Percentiles rank a stretch among this genome's conserved stretches.
These are phyloP conservation scores for Boletellus ananas DNA, from an alignment of 768 basidiomycete genomes.

Conservation along the genomic window DNA sequence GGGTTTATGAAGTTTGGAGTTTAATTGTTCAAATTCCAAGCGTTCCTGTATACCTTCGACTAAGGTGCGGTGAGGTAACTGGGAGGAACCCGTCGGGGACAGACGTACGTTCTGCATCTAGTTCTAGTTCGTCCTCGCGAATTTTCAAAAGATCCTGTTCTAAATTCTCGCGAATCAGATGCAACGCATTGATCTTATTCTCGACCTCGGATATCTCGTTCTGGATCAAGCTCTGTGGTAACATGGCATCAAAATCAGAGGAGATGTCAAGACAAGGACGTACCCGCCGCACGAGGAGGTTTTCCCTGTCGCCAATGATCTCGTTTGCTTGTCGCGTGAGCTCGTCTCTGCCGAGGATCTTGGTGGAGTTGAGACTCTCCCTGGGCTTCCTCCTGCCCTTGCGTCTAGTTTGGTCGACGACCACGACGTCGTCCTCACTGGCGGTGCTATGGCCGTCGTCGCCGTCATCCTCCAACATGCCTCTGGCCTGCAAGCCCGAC, in stretches of 20 bases:
- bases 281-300: conserved; percentile 84
- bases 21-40: conserved; percentile 62
- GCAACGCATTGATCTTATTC: conserved; percentile 82
- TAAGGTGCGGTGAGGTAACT: conserved; percentile 29
- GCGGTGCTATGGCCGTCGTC: conserved; percentile 57
- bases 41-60: conserved; percentile 90
- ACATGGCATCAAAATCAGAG: conserved; percentile 4
- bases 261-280: conserved; percentile 7
- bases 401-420: conserved; percentile 40
- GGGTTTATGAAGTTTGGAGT: conserved; percentile 26
- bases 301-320: conserved; percentile 88
- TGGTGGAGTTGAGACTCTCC: conserved; percentile 64
- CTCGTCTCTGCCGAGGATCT: conserved; percentile 79
- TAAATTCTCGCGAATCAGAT: conserved; percentile 73
- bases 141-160: conserved; percentile 80
- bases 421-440: conserved; percentile 75
- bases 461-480: conserved; percentile 52
- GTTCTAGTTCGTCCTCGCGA: conserved; percentile 92
- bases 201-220: conserved; percentile 88
- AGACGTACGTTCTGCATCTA: conserved; percentile 90
- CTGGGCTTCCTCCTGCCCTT: conserved; percentile 48
- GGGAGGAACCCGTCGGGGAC: not conserved
- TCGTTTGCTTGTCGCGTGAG: conserved; percentile 79
- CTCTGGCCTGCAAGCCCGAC: conserved; percentile 74
- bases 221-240: conserved; percentile 69